Conservation (phyloP, 139 green algal genomes). For the Chlorella sorokiniana region DNA sequence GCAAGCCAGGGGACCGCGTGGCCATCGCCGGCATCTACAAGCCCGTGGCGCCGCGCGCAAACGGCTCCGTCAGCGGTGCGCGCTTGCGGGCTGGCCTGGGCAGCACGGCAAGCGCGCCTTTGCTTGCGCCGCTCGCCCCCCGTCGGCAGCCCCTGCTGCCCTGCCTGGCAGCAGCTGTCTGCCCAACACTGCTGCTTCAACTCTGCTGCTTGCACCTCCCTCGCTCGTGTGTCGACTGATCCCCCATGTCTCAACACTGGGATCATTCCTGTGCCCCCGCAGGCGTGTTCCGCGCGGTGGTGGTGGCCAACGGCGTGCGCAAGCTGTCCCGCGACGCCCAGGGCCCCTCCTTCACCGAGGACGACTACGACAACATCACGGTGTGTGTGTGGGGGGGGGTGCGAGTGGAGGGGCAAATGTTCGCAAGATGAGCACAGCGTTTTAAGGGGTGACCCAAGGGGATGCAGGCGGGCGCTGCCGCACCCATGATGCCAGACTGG, state of each 20-base stretch:
- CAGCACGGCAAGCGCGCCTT: too few relatives aligned
- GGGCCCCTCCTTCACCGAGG: slow-evolving; percentile 36
- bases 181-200: too few relatives aligned
- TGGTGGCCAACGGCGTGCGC: slow-evolving; percentile 67
- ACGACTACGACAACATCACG: slow-evolving; percentile 58
- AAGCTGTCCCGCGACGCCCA: slow-evolving; percentile 56
- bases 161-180: too few relatives aligned
- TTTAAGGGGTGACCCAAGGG: neutral
- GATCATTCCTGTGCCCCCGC: neutral
- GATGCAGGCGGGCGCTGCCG: too few relatives aligned
- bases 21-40: slow-evolving; percentile 93
- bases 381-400: neutral
- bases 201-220: neutral
- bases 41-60: slow-evolving; percentile 64
- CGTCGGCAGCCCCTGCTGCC: neutral
- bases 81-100: slow-evolving; percentile 35
- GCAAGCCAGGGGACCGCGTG: slow-evolving; percentile 96
- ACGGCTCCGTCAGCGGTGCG: slow-evolving; percentile 59
- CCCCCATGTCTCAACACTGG: neutral
- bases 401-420: neutral
- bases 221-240: neutral
- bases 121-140: neutral
- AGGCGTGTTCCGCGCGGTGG: slow-evolving; percentile 54
- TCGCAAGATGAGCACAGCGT: neutral
- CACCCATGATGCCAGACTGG: too few relatives aligned